Evolutionary conservation across 768 basidiomycete genomes (phyloP).

Genomic region (Termitomyces sp.): DNA sequence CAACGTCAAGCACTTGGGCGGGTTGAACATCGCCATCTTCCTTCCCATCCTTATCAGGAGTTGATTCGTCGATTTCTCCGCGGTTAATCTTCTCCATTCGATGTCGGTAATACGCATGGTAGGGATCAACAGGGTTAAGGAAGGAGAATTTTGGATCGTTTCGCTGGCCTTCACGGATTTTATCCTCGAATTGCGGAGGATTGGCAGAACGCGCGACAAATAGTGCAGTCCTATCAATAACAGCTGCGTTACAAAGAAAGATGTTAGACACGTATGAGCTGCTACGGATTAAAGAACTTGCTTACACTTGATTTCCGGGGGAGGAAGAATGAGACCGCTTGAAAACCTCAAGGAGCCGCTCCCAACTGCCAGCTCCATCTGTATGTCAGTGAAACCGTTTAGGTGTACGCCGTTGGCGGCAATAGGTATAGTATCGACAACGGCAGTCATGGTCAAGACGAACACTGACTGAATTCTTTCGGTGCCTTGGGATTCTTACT

Average conservation of each 20-base stretch:
- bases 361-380: slow-evolving; percentile 30
- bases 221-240: slow-evolving; percentile 91
- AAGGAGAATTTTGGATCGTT: slow-evolving; percentile 98
- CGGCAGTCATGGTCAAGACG: slow-evolving; percentile 39
- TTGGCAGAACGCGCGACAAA: slow-evolving; percentile 94
- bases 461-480: slow-evolving; percentile 16
- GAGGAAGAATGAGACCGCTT: slow-evolving; percentile 89
- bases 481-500: background rate
- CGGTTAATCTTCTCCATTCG: slow-evolving; percentile 78
- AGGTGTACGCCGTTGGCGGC: slow-evolving; percentile 32
- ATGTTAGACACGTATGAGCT: slow-evolving; percentile 2
- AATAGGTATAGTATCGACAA: slow-evolving; percentile 24
- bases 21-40: slow-evolving; percentile 25
- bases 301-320: slow-evolving; percentile 92
- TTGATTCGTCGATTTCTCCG: slow-evolving; percentile 66
- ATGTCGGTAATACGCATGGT: slow-evolving; percentile 97
- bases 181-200: slow-evolving; percentile 90
- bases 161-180: slow-evolving; percentile 95
- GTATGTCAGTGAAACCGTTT: slow-evolving; percentile 36
- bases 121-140: slow-evolving; percentile 94
- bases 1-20: slow-evolving; percentile 55
- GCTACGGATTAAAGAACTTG: slow-evolving; percentile 32
- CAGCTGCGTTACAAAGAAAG: slow-evolving; percentile 43
- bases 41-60: slow-evolving; percentile 41
- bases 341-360: slow-evolving; percentile 49